A percentile compares a stretch with the other conserved stretches of the same genome.
phyloP scores from a whole-genome alignment of 2,329 filamentous ascomycete species.

The Talaromyces verruculosus region DNA sequence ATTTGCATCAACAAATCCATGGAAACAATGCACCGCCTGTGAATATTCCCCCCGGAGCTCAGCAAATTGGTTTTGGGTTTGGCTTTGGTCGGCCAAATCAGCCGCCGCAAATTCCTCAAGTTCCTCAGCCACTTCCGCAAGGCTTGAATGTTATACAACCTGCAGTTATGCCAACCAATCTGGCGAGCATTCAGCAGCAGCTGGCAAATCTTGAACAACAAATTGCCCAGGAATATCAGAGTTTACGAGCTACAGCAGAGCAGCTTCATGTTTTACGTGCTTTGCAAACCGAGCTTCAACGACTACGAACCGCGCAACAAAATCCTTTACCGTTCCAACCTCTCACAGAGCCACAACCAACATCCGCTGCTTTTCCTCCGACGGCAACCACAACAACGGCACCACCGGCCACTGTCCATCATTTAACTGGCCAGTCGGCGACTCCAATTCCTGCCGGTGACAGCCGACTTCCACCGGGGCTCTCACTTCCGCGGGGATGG shows the following conservation, averaged over 20 bases:
- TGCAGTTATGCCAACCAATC: slow-evolving; percentile 26
- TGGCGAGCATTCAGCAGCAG: slow-evolving; percentile 54
- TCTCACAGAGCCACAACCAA: slow-evolving; percentile 12
- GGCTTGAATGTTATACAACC: slow-evolving; percentile 18
- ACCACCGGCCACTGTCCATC: slow-evolving; percentile 30
- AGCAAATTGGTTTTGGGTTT: slow-evolving; percentile 38
- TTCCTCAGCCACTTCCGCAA: slow-evolving; percentile 19
- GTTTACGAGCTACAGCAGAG: slow-evolving; percentile 62
- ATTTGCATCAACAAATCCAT: slow-evolving; percentile 64
- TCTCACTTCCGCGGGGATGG: slow-evolving; percentile 56
- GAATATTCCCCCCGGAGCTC: slow-evolving; percentile 33
- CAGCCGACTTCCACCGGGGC: slow-evolving; percentile 50
- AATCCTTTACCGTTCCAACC: slow-evolving; percentile 21
- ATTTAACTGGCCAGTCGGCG: slow-evolving; percentile 29
- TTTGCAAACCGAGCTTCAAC: slow-evolving; percentile 66
- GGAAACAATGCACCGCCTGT: slow-evolving; percentile 45
- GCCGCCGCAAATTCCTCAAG: slow-evolving; percentile 27
- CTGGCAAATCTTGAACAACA: slow-evolving; percentile 67
- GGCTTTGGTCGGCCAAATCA: slow-evolving; percentile 41
- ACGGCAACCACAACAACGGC: slow-evolving; percentile 27
- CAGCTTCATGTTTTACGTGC: slow-evolving; percentile 68
- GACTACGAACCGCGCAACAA: slow-evolving; percentile 57
- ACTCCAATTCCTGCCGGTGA: slow-evolving; percentile 44
- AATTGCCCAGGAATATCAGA: slow-evolving; percentile 65
- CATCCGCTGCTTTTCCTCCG: slow-evolving; percentile 22